Conservation (phyloP, 1,139 yeast genomes). For the Blastobotrys arbuscula region DNA sequence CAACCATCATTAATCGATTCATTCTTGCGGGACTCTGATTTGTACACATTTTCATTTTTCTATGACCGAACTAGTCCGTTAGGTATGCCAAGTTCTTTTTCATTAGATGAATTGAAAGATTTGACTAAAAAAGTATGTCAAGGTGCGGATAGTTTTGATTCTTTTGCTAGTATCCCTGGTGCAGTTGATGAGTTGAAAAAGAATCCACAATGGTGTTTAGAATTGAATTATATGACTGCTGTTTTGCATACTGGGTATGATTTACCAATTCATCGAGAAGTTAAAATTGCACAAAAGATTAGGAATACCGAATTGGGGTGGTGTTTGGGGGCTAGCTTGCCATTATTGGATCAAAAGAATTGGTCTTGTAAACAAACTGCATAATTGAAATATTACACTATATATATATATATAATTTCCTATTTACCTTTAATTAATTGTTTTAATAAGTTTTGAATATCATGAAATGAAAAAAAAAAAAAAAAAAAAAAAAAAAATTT, state of each 20-base stretch:
- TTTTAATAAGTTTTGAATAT: not conserved
- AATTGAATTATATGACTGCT: conserved; percentile 82
- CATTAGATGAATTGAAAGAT: conserved; percentile 75
- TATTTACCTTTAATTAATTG: not conserved
- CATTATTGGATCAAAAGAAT: conserved; percentile 62
- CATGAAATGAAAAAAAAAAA: not conserved
- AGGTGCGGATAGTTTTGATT: conserved; percentile 70
- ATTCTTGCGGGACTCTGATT: conserved; percentile 63
- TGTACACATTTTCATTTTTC: conserved; percentile 88
- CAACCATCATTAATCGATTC: conserved; percentile 84
- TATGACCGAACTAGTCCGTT: conserved; percentile 90
- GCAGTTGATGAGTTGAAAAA: conserved; percentile 59
- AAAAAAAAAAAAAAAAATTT: not conserved
- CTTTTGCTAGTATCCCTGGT: conserved; percentile 52
- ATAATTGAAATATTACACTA: too few species aligned
- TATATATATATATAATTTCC: not conserved
- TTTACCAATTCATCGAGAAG: conserved; percentile 82
- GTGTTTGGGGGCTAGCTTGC: conserved; percentile 97
- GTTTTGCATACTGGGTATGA: conserved; percentile 93
- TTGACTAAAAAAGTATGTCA: conserved; percentile 79
- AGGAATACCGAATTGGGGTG: conserved; percentile 90
- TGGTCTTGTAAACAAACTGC: conserved; percentile 54
- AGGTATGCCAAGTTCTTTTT: conserved; percentile 90
- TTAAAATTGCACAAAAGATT: conserved; percentile 85
- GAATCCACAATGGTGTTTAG: conserved; percentile 94